Percentiles rank a stretch among this genome's conserved stretches.
phyloP scores from a whole-genome alignment of 805 yeast genomes.

The Hagleromyces aurorensis region DNA sequence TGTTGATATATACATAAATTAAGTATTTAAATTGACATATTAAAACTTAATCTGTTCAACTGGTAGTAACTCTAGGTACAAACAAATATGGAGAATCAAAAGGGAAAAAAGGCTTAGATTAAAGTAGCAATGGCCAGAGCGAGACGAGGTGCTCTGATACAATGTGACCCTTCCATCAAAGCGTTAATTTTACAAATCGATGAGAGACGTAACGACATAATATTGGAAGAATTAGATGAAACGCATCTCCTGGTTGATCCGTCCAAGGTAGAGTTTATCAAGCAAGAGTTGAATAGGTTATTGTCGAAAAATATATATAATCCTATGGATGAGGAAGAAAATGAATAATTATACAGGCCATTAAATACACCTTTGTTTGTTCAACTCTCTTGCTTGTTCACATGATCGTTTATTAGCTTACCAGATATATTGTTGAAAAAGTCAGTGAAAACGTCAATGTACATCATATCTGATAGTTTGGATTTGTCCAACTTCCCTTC shows the following conservation, averaged over 20 bases:
- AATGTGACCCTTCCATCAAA: conserved; percentile 86
- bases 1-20: too few relatives aligned
- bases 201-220: conserved; percentile 63
- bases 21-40: too few relatives aligned
- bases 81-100: too few relatives aligned
- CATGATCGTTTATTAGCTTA: conserved; percentile 8
- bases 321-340: conserved; percentile 68
- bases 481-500: conserved; percentile 19
- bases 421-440: conserved; percentile 35
- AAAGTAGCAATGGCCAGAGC: conserved; percentile 57
- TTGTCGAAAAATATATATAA: conserved; percentile 79
- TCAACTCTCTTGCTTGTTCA: not conserved
- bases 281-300: conserved; percentile 64
- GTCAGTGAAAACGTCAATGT: conserved; percentile 50
- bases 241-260: conserved; percentile 81
- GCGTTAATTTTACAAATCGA: conserved; percentile 84
- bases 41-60: too few relatives aligned
- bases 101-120: too few relatives aligned
- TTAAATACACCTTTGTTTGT: not conserved
- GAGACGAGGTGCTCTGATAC: conserved; percentile 44
- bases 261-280: conserved; percentile 65
- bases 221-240: conserved; percentile 76
- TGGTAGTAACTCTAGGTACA: too few relatives aligned
- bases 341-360: conserved; percentile 8
- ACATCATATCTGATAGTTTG: conserved; percentile 46